Percentiles rank a stretch among this genome's conserved stretches.
phyloP scores from a whole-genome alignment of 2,329 filamentous ascomycete genomes.

The Penicillium sp. region DNA sequence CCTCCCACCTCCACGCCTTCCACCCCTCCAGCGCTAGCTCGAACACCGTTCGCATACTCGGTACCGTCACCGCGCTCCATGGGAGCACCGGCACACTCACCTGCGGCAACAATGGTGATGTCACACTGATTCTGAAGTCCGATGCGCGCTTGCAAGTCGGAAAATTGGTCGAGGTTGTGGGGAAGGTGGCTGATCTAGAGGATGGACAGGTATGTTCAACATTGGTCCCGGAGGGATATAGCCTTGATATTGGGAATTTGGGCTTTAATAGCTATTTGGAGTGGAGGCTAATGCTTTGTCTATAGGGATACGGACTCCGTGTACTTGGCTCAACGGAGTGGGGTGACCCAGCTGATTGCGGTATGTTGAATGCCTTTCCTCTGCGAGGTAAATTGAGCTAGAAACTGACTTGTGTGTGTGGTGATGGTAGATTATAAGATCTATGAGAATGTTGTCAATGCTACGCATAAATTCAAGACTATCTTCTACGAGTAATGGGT shows the following conservation, averaged over 20 bases:
- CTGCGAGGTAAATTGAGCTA: neutral
- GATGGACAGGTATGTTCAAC: conserved; percentile 34
- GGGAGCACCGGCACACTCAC: conserved; percentile 80
- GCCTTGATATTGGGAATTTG: neutral
- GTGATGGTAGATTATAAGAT: conserved; percentile 65
- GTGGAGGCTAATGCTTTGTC: conserved; percentile 1
- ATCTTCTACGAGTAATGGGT: conserved; percentile 63
- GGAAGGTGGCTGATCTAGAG: conserved; percentile 45
- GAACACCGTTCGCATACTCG: conserved; percentile 72
- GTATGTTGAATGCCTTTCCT: conserved; percentile 22
- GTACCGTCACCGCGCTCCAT: conserved; percentile 76
- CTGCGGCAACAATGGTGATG: conserved; percentile 63
- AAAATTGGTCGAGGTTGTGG: conserved; percentile 46
- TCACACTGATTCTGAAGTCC: conserved; percentile 71
- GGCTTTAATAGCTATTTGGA: neutral
- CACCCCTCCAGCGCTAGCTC: conserved; percentile 47
- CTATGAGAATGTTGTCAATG: conserved; percentile 76
- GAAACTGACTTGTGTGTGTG: neutral
- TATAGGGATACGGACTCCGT: conserved; percentile 39
- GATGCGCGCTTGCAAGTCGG: conserved; percentile 46
- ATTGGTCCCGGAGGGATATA: neutral
- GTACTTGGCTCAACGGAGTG: conserved; percentile 44
- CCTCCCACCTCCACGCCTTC: conserved; percentile 74
- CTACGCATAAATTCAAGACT: conserved; percentile 73
- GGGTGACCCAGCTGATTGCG: conserved; percentile 40